Percentiles rank a stretch among this genome's conserved stretches.
Conservation (phyloP, 2,329 filamentous ascomycete species). For the Clonostachys sp. region DNA sequence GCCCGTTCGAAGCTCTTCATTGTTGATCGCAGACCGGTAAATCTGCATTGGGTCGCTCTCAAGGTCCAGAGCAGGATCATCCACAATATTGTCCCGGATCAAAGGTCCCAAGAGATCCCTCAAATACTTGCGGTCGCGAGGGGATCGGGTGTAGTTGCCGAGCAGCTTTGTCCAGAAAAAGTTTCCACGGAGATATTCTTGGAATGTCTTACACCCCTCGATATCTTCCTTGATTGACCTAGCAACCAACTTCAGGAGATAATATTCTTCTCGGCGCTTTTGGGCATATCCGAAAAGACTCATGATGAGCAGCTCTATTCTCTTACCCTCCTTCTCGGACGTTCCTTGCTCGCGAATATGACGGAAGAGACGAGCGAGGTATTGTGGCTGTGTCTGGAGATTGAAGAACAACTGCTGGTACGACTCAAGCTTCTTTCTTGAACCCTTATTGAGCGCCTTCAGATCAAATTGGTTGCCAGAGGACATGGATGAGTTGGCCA, state of each 20-base stretch:
- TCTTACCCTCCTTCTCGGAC: conserved; percentile 86
- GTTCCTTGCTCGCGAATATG: conserved; percentile 78
- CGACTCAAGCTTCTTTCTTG: conserved; percentile 87
- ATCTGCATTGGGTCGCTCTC: conserved; percentile 98
- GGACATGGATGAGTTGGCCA: conserved; percentile 83
- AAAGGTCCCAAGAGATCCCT: conserved; percentile 80
- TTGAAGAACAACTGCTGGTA: conserved; percentile 98
- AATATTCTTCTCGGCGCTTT: conserved; percentile 95
- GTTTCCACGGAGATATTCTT: conserved; percentile 84
- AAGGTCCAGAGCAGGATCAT: conserved; percentile 83
- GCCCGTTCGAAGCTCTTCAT: conserved; percentile 92
- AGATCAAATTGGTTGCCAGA: conserved; percentile 93
- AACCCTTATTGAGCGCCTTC: conserved; percentile 96
- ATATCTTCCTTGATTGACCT: conserved; percentile 84
- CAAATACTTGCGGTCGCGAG: conserved; percentile 87
- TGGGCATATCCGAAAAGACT: conserved; percentile 95
- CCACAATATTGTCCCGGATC: conserved; percentile 87
- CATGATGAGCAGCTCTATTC: conserved; percentile 92
- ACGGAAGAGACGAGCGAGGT: conserved; percentile 84
- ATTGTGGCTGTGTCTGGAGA: conserved; percentile 93
- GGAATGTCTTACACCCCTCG: conserved; percentile 64
- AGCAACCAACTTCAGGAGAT: conserved; percentile 82
- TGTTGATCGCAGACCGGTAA: conserved; percentile 91
- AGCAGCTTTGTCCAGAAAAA: conserved; percentile 92
- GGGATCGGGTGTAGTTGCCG: conserved; percentile 82